Evolutionary conservation across 2,329 filamentous ascomycete genomes (phyloP), one percentile per base, ranked within the genome.

Genomic region (Ophiostoma ulmi): DNA sequence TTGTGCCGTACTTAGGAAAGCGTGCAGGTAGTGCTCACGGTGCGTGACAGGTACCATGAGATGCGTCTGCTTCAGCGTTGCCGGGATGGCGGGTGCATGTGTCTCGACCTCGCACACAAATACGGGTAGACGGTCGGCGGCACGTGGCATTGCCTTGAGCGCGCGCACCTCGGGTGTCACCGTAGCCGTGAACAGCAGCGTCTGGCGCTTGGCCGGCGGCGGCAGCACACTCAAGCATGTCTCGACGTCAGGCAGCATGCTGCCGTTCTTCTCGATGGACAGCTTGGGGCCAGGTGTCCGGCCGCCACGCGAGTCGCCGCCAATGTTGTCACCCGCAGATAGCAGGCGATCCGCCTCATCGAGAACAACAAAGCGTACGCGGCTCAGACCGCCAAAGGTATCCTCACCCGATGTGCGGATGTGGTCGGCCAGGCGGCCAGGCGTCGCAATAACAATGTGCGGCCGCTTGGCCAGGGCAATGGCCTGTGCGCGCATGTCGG

Each of bases 311-410:
- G 26, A 11, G 13, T 55, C 65, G 55, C 63, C 67, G 67, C 39
- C 38, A 31, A n/a, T 31, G 38, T 20, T 39, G 52, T 22, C 52
- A 20, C 71, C 69, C 2, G 89, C 86, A 55, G 90, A 87, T 64
- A 99, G 87, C 52, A 99, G 85, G 64, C 95, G 88, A 81, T 99
- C 95, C 4, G 95, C 95, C 83, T 99, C 95, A 78, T 99, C 95
- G 61, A 99, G 89, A 8, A 99, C 93, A 2, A 98, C 91, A 78
- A 92, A 94, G 71, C 88, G 88, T 36, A 93, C 90, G 68, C 94
- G 87, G 22, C 89, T 86, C 65, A 99, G 83, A 0, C 93, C 94
- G 72, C 88, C 89, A 72, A 96, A 87, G 0, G 94, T 98, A 78
- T 99, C 95, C 76, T 94, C 89, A 63, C 95, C 95, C 20, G 94